A percentile compares a stretch with the other conserved stretches of the same genome.
Evolutionary conservation across 2,329 filamentous ascomycete species (phyloP).

Genomic region (Stagonosporopsis chrysanthemi): DNA sequence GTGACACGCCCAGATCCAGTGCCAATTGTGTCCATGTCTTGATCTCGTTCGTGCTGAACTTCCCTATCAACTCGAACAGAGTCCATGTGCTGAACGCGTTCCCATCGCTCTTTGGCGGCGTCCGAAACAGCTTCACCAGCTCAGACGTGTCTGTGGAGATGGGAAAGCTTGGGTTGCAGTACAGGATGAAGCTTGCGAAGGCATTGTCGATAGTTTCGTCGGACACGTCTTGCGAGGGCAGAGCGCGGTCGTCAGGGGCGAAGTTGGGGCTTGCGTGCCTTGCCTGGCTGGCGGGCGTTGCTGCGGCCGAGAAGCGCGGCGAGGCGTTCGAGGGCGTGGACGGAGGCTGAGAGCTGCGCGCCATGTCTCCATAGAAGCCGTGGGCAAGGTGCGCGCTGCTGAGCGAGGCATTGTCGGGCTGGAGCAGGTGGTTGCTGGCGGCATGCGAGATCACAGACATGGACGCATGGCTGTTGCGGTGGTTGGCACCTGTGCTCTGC

Average conservation of each 20-base stretch:
- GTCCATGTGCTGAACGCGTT: conserved; percentile 82
- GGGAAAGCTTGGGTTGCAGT: conserved; percentile 85
- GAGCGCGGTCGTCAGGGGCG: conserved; percentile 57
- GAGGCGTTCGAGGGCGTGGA: conserved; percentile 49
- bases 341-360: conserved; percentile 47
- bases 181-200: conserved; percentile 84
- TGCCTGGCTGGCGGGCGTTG: conserved; percentile 47
- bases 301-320: conserved; percentile 46
- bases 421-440: conserved; percentile 43
- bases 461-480: conserved; percentile 47
- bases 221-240: conserved; percentile 74
- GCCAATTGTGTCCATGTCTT: conserved; percentile 93
- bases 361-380: conserved; percentile 50
- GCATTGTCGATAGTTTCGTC: conserved; percentile 78
- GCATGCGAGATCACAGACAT: conserved; percentile 43
- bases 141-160: conserved; percentile 72
- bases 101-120: conserved; percentile 84
- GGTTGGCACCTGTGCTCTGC: conserved; percentile 40
- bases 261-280: conserved; percentile 42
- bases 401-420: conserved; percentile 46
- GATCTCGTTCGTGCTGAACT: conserved; percentile 81
- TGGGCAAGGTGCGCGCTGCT: conserved; percentile 39
- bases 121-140: conserved; percentile 77
- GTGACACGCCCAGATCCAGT: conserved; percentile 85
- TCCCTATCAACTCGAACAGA: conserved; percentile 79